Evolutionary conservation across 192 early-diverging fungal species (phyloP).

Genomic region (Phlyctochytrium planicorne): DNA sequence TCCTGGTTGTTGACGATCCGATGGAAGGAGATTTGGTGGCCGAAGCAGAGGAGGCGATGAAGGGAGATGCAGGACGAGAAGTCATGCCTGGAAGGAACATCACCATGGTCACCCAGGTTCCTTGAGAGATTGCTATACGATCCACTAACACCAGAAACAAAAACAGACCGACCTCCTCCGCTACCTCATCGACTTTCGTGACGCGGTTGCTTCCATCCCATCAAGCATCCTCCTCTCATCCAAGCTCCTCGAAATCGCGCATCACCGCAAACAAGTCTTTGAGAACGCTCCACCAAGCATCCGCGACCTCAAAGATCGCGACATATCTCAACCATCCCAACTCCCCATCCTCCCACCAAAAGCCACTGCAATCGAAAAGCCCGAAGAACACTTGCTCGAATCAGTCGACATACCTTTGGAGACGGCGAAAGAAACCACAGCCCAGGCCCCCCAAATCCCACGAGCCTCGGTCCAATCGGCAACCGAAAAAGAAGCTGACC

Average conservation of each 20-base stretch:
- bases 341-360: too few relatives aligned
- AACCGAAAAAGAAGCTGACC: too few relatives aligned
- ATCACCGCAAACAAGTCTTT: too few relatives aligned
- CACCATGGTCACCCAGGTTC: conserved; percentile 28
- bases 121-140: not conserved
- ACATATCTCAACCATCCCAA: too few relatives aligned
- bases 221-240: conserved; percentile 12
- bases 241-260: conserved; percentile 4
- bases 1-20: conserved; percentile 45
- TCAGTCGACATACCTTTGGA: not conserved
- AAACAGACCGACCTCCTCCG: conserved; percentile 32
- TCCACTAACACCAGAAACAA: too few relatives aligned
- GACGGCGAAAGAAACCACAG: not conserved
- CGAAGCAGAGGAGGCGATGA: not conserved
- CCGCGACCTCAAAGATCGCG: too few relatives aligned
- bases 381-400: too few relatives aligned
- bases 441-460: not conserved
- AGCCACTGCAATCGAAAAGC: too few relatives aligned
- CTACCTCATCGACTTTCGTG: conserved; percentile 25
- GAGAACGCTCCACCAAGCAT: too few relatives aligned
- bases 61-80: not conserved
- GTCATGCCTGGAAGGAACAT: conserved; percentile 19
- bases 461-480: not conserved
- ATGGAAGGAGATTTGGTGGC: not conserved
- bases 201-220: conserved; percentile 17